Conservation (phyloP, 768 basidiomycete species). For the Rhizopogon vulgaris region DNA sequence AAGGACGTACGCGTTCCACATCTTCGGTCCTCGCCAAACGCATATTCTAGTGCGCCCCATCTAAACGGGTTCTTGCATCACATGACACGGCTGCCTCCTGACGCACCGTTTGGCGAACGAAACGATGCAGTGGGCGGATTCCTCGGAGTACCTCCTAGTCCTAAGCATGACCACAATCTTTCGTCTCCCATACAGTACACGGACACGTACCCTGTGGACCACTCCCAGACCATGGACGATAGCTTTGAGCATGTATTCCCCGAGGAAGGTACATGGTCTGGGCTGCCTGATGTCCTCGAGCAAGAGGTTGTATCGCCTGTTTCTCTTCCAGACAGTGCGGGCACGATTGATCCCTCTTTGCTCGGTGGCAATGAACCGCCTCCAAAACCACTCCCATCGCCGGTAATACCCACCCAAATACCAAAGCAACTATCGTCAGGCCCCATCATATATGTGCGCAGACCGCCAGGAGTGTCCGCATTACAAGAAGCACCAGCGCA, state of each 20-base stretch:
- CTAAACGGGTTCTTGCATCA: conserved; percentile 2
- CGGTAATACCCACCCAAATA: not conserved
- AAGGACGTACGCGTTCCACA: not conserved
- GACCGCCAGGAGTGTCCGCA: conserved; percentile 17
- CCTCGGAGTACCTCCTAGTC: conserved; percentile 23
- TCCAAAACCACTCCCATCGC: not conserved
- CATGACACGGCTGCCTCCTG: conserved; percentile 5
- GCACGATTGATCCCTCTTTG: conserved; percentile 27
- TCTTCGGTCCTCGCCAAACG: conserved; percentile 4
- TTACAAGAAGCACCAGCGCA: conserved; percentile 10
- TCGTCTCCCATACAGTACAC: not conserved
- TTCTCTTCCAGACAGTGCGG: not conserved
- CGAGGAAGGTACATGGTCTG: conserved; percentile 2
- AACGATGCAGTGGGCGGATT: conserved; percentile 13
- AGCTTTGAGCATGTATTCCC: conserved; percentile 5
- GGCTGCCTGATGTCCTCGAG: not conserved
- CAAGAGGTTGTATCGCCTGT: not conserved
- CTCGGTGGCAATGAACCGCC: conserved; percentile 12
- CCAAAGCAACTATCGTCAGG: conserved; percentile 13
- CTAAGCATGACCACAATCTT: conserved; percentile 1
- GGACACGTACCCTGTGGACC: not conserved
- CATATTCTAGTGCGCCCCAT: not conserved
- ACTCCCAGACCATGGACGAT: conserved; percentile 1
- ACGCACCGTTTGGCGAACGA: conserved; percentile 3
- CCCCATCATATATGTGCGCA: conserved; percentile 25